These are phyloP conservation scores for Rubus parviflorus DNA, from an alignment of 306 rosid species.

Conservation along the genomic window DNA sequence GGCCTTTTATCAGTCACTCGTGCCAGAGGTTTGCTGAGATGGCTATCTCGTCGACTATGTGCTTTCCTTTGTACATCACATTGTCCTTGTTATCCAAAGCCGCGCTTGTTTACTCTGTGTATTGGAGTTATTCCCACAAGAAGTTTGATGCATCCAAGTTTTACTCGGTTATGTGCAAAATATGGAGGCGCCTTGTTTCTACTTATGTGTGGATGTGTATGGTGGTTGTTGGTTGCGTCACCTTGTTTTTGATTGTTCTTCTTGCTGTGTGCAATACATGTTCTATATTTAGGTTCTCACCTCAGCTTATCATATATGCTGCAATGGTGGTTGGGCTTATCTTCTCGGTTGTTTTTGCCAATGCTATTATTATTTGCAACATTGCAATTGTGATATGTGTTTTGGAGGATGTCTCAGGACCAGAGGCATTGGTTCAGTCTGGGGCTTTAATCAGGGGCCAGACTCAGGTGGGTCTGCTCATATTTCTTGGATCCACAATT, in stretches of 20 bases:
- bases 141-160: conserved; percentile 62
- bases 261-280: conserved; percentile 67
- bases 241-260: conserved; percentile 68
- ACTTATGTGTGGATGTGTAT: conserved; percentile 75
- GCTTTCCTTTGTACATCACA: conserved; percentile 73
- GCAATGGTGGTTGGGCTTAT: conserved; percentile 59
- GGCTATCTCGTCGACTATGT: conserved; percentile 52
- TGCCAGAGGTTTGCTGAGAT: conserved; percentile 72
- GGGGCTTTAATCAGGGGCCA: conserved; percentile 74
- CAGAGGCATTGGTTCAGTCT: conserved; percentile 80
- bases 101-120: conserved; percentile 79
- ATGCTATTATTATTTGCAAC: conserved; percentile 74
- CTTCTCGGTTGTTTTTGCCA: conserved; percentile 81
- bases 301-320: conserved; percentile 53
- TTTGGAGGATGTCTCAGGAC: conserved; percentile 89
- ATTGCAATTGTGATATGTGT: conserved; percentile 79
- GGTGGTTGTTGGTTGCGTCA: conserved; percentile 60
- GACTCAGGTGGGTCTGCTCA: conserved; percentile 86
- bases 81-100: conserved; percentile 71
- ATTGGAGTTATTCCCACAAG: conserved; percentile 72
- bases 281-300: conserved; percentile 54
- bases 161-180: conserved; percentile 47
- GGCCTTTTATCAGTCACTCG: conserved; percentile 75
- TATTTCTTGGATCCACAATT: conserved; percentile 82
- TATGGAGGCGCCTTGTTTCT: conserved; percentile 70